Percentiles rank a stretch among this genome's conserved stretches.
phyloP scores from a whole-genome alignment of 2,329 filamentous ascomycete genomes.

The Hortaea sp. region DNA sequence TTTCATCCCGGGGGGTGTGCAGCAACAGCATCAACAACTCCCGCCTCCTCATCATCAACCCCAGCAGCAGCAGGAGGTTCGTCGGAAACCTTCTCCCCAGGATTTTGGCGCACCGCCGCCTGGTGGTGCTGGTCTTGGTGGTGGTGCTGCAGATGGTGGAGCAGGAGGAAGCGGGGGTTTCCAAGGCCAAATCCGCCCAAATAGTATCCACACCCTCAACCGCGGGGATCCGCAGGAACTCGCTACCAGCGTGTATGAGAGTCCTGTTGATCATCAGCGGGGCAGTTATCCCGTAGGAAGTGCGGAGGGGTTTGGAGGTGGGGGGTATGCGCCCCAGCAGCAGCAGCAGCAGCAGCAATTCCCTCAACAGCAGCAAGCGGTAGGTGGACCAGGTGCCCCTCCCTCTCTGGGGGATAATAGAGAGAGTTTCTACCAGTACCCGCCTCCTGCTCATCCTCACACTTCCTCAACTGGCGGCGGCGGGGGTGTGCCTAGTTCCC shows the following conservation, averaged over 20 bases:
- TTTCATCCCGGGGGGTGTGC: not conserved
- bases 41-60: too few species aligned
- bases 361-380: slow-evolving; percentile 5
- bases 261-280: slow-evolving; percentile 22
- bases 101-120: slow-evolving; percentile 6
- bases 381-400: too few species aligned
- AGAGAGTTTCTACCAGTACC: too few species aligned
- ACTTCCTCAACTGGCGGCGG: too few species aligned
- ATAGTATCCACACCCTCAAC: slow-evolving; percentile 29
- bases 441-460: too few species aligned
- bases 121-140: not conserved
- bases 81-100: too few species aligned
- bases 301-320: not conserved
- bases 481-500: too few species aligned
- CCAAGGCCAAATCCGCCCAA: slow-evolving; percentile 29
- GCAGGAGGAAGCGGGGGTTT: slow-evolving; percentile 5
- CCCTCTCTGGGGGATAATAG: too few species aligned
- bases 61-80: too few species aligned
- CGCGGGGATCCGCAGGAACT: slow-evolving; percentile 37
- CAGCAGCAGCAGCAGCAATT: slow-evolving; percentile 12
- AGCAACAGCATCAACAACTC: slow-evolving; percentile 11
- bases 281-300: too few species aligned
- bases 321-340: slow-evolving; percentile 1
- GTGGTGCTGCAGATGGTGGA: too few species aligned
- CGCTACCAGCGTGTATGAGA: slow-evolving; percentile 34